Conservation (phyloP, 371 early-diverging fungal genomes). For the Zychaea mexicana region DNA sequence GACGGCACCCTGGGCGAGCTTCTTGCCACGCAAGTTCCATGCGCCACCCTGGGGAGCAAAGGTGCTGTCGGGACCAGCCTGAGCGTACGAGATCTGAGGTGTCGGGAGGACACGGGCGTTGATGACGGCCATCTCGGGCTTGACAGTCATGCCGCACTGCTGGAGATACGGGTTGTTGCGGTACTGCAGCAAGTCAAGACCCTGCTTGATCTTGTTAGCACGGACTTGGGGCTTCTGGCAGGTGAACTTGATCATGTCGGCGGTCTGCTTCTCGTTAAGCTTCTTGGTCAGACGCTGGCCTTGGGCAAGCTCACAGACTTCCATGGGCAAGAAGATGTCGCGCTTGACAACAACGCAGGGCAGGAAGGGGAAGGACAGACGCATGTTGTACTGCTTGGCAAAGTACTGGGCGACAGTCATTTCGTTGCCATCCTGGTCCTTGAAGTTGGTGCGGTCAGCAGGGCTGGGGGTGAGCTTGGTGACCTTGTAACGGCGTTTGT, state of each 20-base stretch:
- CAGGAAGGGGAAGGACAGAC: slow-evolving; percentile 73
- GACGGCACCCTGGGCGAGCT: slow-evolving; percentile 68
- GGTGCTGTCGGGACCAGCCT: slow-evolving; percentile 51
- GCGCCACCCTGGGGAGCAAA: slow-evolving; percentile 77
- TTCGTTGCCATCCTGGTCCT: slow-evolving; percentile 35
- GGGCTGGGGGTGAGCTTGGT: slow-evolving; percentile 63
- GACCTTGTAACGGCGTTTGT: slow-evolving; percentile 67
- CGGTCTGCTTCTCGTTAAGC: slow-evolving; percentile 82
- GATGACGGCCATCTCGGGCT: slow-evolving; percentile 53
- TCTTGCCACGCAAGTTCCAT: slow-evolving; percentile 90
- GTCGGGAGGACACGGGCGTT: slow-evolving; percentile 75
- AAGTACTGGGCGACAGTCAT: slow-evolving; percentile 81
- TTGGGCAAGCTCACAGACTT: slow-evolving; percentile 80
- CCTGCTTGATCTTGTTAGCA: slow-evolving; percentile 60
- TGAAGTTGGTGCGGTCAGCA: slow-evolving; percentile 71
- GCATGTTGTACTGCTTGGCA: slow-evolving; percentile 60
- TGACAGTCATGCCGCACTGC: slow-evolving; percentile 66
- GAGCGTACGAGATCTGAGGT: slow-evolving; percentile 74
- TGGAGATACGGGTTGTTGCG: slow-evolving; percentile 54
- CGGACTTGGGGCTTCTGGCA: slow-evolving; percentile 77
- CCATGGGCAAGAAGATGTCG: slow-evolving; percentile 77
- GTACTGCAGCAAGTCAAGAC: slow-evolving; percentile 49
- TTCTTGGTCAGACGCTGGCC: slow-evolving; percentile 82
- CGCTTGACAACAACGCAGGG: slow-evolving; percentile 81
- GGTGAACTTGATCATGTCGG: slow-evolving; percentile 91